phyloP scores from a whole-genome alignment of 805 yeast genomes.

The Wickerhamiella lipophila region DNA sequence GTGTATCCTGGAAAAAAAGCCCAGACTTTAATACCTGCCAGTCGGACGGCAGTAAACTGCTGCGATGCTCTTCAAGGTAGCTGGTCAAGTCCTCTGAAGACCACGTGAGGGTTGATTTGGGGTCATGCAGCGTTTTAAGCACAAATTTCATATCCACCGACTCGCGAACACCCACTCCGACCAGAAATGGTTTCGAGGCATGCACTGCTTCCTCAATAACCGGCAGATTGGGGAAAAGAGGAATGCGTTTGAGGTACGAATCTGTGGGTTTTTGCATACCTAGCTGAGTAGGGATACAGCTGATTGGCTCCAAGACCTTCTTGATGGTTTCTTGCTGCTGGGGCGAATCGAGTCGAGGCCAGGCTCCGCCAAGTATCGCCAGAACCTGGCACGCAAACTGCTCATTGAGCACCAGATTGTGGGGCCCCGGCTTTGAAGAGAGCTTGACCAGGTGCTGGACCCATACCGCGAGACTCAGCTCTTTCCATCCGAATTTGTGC shows the following conservation, averaged over 20 bases:
- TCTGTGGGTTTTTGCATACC: conserved; percentile 29
- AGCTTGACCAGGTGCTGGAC: conserved; percentile 16
- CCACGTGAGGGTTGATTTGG: conserved; percentile 25
- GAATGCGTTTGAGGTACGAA: conserved; percentile 25
- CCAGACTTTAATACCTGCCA: conserved; percentile 24
- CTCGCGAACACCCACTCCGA: conserved; percentile 28
- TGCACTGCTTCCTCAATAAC: conserved; percentile 20
- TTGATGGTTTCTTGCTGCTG: background rate
- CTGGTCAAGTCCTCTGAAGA: conserved; percentile 28
- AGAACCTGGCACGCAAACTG: conserved; percentile 23
- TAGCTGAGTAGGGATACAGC: conserved; percentile 30
- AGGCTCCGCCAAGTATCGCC: conserved; percentile 19
- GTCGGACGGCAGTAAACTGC: conserved; percentile 24
- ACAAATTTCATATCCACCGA: conserved; percentile 31
- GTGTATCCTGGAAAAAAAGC: conserved; percentile 23
- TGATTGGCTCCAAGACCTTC: conserved; percentile 14
- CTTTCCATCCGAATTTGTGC: conserved; percentile 23
- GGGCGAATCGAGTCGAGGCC: conserved; percentile 18
- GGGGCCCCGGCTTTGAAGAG: conserved; percentile 12
- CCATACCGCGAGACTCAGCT: conserved; percentile 22
- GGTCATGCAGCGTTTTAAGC: conserved; percentile 24
- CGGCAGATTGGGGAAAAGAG: conserved; percentile 30
- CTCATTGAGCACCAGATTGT: conserved; percentile 18
- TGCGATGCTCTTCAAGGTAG: conserved; percentile 25
- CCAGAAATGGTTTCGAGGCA: conserved; percentile 21